Conservation (phyloP, 495 filamentous ascomycete species). For the Chaetomium tenue region DNA sequence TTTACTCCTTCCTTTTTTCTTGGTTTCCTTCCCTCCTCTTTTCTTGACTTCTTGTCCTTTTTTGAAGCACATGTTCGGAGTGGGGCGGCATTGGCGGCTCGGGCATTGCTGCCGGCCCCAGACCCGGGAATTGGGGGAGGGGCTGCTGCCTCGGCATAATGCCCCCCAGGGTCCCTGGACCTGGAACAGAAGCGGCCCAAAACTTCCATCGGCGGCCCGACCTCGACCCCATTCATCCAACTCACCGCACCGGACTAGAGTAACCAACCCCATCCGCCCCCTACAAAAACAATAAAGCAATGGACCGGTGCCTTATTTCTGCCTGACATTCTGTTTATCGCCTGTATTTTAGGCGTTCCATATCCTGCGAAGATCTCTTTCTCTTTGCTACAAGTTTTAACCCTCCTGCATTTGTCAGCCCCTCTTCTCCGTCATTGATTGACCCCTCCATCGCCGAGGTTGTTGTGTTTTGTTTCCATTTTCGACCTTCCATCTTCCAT, state of each 20-base stretch:
- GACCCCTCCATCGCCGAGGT: not conserved
- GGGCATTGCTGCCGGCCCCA: not conserved
- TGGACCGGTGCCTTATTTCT: slow-evolving; percentile 16
- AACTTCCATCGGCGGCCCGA: too few species aligned
- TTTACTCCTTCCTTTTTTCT: too few species aligned
- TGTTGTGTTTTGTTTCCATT: not conserved
- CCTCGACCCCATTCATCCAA: too few species aligned
- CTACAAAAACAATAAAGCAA: slow-evolving; percentile 8
- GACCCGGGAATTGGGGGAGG: slow-evolving; percentile 6
- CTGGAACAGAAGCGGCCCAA: too few species aligned
- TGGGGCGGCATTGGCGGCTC: not conserved
- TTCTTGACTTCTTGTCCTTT: too few species aligned
- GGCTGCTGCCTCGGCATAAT: slow-evolving; percentile 17
- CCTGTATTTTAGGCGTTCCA: not conserved
- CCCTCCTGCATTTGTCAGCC: slow-evolving; percentile 10
- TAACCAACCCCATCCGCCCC: too few species aligned
- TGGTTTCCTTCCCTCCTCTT: too few species aligned
- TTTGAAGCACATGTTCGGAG: slow-evolving; percentile 4
- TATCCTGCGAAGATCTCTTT: not conserved
- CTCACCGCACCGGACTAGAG: too few species aligned
- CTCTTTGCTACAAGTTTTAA: not conserved
- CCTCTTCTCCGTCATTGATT: not conserved
- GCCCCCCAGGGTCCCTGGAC: too few species aligned
- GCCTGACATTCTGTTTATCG: slow-evolving; percentile 1
- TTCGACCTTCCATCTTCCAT: not conserved